Base-by-base conservation (phyloP, 1,284 basidiomycete genomes). In the Trametes sp. region DNA sequence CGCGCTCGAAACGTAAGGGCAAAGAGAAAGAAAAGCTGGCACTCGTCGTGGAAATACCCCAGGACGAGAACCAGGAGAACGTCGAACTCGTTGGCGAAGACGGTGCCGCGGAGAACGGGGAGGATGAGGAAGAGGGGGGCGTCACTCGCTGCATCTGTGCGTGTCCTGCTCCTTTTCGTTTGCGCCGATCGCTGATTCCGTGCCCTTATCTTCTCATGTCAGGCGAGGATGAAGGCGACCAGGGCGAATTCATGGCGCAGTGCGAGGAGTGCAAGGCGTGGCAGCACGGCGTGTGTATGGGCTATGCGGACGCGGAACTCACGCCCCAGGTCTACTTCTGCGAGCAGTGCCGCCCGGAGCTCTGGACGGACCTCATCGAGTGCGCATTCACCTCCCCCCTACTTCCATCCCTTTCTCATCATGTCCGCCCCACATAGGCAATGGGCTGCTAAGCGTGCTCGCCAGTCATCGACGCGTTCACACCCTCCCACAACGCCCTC, bases 251-350 rank as follows among this genome's bases (percentile, higher is more conserved):
- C 75, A 98, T 98, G 95, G 95, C 98, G 55, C 93, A 96, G 77
- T 99, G 97, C 80, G 97, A 99, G 80, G 90, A 85, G 57, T 99
- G 97, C 83, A 93, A 95, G 73, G 94, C 95, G 65, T 99, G 97
- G 97, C 97, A 99, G 78, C 97, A 99, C 77, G 96, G 96, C 21
- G 85, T 91, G 33, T 99, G 97, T 79, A 96, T 99, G 89, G 97
- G 97, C 53, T 94, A 94, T 76, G 87, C 90, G 74, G 88, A 87
- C 45, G 93, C 96, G 75, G 91, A 92, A 64, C 90, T 90, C 71
- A 86, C 93, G 33, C 89, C 90, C 60, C 86, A 92, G 70, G 88
- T 89, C 73, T 94, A 99, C 79, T 97, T 91, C 72, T 99, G 98
- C 79, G 98, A 99, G 79, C 82, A 89, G 71, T 99, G 97, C 78